Conservation (phyloP, 805 yeast genomes). For the Candida coleopterorum region DNA sequence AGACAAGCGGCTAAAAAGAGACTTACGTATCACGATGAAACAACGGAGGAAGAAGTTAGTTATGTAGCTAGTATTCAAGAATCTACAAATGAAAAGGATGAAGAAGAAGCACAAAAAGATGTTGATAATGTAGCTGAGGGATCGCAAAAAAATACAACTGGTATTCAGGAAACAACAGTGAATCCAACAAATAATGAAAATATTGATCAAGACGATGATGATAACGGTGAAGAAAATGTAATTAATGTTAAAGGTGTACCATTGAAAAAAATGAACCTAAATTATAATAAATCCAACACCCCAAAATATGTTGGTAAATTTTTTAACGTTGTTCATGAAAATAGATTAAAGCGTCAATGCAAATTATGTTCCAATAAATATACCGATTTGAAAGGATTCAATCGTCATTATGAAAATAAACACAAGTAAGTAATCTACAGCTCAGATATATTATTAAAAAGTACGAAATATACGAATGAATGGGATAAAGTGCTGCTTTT, state of each 20-base stretch:
- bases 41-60: too few species aligned
- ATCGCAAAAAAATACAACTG: too few species aligned
- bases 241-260: neutral
- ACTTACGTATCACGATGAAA: too few species aligned
- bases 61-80: too few species aligned
- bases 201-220: too few species aligned
- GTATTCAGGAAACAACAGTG: too few species aligned
- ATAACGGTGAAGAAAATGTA: neutral
- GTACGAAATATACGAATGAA: too few species aligned
- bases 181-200: too few species aligned
- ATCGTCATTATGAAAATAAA: conserved; percentile 12
- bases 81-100: too few species aligned
- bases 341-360: conserved; percentile 13
- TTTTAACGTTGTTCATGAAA: conserved; percentile 8
- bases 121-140: too few species aligned
- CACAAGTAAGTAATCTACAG: neutral
- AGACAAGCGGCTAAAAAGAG: neutral
- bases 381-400: conserved; percentile 14
- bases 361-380: conserved; percentile 10
- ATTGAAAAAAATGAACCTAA: conserved; percentile 5
- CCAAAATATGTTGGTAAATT: conserved; percentile 15
- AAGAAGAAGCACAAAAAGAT: too few species aligned
- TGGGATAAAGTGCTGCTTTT: too few species aligned
- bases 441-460: neutral
- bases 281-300: conserved; percentile 13